Conservation (phyloP, 2,329 filamentous ascomycete genomes). For the Lachnellula hyalina region DNA sequence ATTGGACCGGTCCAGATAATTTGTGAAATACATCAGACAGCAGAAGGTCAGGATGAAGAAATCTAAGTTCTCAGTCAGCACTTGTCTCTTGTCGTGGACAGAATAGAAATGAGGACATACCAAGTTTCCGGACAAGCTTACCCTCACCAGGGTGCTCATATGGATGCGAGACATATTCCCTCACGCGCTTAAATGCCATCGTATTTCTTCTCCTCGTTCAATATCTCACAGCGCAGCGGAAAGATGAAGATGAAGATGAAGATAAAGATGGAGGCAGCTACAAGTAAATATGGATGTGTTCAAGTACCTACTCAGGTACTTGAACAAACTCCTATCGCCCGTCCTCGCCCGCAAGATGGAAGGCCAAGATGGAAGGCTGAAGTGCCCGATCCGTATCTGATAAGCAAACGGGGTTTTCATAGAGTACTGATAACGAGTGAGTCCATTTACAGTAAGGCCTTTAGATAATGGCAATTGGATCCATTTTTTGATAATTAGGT, state of each 20-base stretch:
- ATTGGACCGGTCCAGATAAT: conserved; percentile 44
- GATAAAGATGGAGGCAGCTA: background rate
- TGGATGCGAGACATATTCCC: conserved; percentile 19
- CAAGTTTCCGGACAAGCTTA: conserved; percentile 24
- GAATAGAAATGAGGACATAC: conserved; percentile 6
- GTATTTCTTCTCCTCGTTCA: background rate
- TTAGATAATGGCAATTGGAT: background rate
- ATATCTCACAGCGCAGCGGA: background rate
- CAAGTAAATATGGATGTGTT: background rate
- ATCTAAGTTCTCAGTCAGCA: conserved; percentile 16
- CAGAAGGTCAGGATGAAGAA: conserved; percentile 34
- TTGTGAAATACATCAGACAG: conserved; percentile 35
- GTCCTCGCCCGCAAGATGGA: background rate
- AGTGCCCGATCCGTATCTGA: background rate
- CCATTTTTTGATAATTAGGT: background rate
- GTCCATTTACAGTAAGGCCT: conserved; percentile 1
- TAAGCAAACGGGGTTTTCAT: background rate
- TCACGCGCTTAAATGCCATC: conserved; percentile 11
- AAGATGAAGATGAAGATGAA: background rate
- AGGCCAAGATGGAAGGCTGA: background rate
- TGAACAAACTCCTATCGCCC: background rate
- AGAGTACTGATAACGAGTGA: background rate
- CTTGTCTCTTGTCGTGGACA: conserved; percentile 30
- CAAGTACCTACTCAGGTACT: background rate
- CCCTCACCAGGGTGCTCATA: conserved; percentile 24